Evolutionary conservation across 2,329 filamentous ascomycete genomes (phyloP).

Genomic region (Penicillium sp.): DNA sequence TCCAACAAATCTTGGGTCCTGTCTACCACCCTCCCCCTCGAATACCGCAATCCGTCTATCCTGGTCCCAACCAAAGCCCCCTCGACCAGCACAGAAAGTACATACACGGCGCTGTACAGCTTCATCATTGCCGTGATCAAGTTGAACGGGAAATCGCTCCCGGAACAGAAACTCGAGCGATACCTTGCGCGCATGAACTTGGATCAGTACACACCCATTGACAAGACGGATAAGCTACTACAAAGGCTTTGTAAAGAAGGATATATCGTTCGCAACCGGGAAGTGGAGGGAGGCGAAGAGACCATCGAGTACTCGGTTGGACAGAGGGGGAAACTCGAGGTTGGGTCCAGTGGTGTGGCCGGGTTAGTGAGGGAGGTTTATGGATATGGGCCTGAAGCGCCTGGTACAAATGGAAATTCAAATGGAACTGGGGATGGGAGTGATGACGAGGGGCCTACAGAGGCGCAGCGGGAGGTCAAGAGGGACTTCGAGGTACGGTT

Average conservation of each 20-base stretch:
- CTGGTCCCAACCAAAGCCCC: conserved; percentile 68
- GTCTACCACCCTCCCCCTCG: conserved; percentile 66
- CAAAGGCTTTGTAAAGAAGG: conserved; percentile 76
- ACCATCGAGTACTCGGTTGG: conserved; percentile 80
- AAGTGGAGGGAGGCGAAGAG: conserved; percentile 70
- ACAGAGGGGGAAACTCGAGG: conserved; percentile 79
- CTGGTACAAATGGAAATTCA: conserved; percentile 6
- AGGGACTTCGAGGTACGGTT: conserved; percentile 62
- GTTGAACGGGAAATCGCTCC: conserved; percentile 70
- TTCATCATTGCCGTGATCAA: conserved; percentile 75
- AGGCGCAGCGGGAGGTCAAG: conserved; percentile 10
- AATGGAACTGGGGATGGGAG: conserved; percentile 3
- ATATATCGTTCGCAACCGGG: conserved; percentile 75
- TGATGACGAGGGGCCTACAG: conserved; percentile 6
- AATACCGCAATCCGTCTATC: conserved; percentile 67
- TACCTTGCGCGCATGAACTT: conserved; percentile 75
- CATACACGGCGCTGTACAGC: conserved; percentile 79
- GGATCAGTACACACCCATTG: conserved; percentile 70
- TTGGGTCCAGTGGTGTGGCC: conserved; percentile 73
- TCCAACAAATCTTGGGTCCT: conserved; percentile 74
- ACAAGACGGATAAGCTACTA: conserved; percentile 74
- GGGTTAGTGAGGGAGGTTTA: conserved; percentile 64
- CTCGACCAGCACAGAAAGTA: conserved; percentile 67
- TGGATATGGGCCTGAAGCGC: conserved; percentile 5
- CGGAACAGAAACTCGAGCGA: conserved; percentile 75